Percentiles rank a stretch among this genome's conserved stretches.
phyloP scores from a whole-genome alignment of 1,139 yeast genomes.

The Nakaseomyces delphensis region DNA sequence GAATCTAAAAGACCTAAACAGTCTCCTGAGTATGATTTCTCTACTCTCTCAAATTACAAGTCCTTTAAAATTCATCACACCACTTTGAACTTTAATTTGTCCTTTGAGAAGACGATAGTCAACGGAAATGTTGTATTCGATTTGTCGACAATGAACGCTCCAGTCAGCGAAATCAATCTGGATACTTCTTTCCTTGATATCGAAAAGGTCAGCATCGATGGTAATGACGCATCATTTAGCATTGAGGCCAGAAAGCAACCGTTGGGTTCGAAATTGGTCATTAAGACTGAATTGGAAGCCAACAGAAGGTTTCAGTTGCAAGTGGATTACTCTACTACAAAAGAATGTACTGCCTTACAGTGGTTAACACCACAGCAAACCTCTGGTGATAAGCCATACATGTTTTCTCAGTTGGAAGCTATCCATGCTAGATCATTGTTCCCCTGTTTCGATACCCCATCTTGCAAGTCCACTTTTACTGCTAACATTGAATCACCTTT shows the following conservation, averaged over 20 bases:
- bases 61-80: conserved; percentile 46
- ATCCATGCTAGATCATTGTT: conserved; percentile 82
- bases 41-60: conserved; percentile 65
- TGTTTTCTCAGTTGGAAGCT: conserved; percentile 87
- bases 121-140: conserved; percentile 49
- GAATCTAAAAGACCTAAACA: conserved; percentile 33
- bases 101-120: conserved; percentile 46
- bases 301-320: conserved; percentile 32
- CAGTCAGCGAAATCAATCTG: conserved; percentile 38
- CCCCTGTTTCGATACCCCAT: conserved; percentile 90
- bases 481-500: conserved; percentile 55
- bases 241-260: conserved; percentile 48
- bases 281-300: conserved; percentile 24
- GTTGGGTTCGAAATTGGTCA: conserved; percentile 54
- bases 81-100: conserved; percentile 43
- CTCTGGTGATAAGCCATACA: conserved; percentile 71
- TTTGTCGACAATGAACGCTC: conserved; percentile 30
- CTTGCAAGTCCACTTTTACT: conserved; percentile 59
- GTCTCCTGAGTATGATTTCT: conserved; percentile 60
- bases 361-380: conserved; percentile 74
- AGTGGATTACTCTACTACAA: conserved; percentile 58
- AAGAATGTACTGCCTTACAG: conserved; percentile 74
- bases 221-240: conserved; percentile 29
- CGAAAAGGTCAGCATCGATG: conserved; percentile 39
- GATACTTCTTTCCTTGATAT: conserved; percentile 64